Conservation (phyloP, 208 protist genomes). For the Leishmania braziliensis region DNA sequence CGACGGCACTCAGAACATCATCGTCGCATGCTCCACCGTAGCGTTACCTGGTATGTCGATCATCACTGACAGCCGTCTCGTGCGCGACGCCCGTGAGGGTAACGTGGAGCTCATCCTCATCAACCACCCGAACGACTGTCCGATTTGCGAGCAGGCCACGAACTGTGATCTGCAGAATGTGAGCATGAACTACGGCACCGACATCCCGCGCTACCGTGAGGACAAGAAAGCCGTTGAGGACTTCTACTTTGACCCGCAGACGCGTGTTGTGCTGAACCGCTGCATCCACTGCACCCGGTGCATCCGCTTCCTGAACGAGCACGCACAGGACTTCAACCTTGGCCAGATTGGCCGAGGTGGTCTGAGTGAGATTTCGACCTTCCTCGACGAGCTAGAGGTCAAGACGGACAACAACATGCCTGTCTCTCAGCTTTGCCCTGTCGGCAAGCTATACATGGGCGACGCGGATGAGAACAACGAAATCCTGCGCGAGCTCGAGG, state of each 20-base stretch:
- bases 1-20: constrained; percentile 94
- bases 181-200: constrained; percentile 91
- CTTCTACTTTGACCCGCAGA: constrained; percentile 96
- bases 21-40: constrained; percentile 96
- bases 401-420: constrained; percentile 92
- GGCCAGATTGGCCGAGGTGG: constrained; percentile 95
- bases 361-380: constrained; percentile 93
- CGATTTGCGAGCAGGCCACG: constrained; percentile 97
- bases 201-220: constrained; percentile 88
- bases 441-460: constrained; percentile 77
- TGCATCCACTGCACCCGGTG: constrained; percentile 98
- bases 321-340: constrained; percentile 94
- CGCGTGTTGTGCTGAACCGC: constrained; percentile 95
- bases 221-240: constrained; percentile 94
- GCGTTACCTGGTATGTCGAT: constrained; percentile 95
- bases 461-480: constrained; percentile 89
- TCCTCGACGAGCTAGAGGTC: constrained; percentile 90
- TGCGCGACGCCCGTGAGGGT: constrained; percentile 95
- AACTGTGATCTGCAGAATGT: constrained; percentile 97
- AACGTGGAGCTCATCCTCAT: constrained; percentile 97
- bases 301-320: constrained; percentile 95
- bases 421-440: constrained; percentile 88
- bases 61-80: constrained; percentile 94
- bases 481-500: constrained; percentile 62
- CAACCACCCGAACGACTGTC: constrained; percentile 97